Conservation (phyloP, 257 asterid species). For the Ocimum tenuiflorum region DNA sequence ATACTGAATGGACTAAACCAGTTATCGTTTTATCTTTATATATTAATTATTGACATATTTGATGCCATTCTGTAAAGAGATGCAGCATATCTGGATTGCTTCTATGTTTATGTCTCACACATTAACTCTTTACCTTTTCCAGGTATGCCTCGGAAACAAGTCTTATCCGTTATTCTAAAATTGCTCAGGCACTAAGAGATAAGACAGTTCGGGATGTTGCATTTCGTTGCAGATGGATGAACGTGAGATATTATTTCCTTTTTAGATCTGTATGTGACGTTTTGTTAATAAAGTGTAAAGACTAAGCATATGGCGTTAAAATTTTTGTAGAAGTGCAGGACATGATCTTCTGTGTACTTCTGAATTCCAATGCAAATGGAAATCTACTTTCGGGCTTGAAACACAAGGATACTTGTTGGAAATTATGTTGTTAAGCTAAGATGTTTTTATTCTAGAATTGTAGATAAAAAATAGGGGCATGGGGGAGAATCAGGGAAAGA, state of each 20-base stretch:
- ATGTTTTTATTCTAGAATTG: neutral
- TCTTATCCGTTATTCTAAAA: constrained; percentile 61
- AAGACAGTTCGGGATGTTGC: constrained; percentile 97
- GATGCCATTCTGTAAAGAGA: neutral
- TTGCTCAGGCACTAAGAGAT: constrained; percentile 60
- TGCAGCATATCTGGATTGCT: neutral
- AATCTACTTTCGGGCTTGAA: constrained; percentile 4
- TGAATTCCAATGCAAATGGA: neutral
- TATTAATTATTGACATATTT: neutral
- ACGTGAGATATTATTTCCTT: constrained; percentile 39
- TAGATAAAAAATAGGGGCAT: neutral
- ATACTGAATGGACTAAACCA: too few species aligned
- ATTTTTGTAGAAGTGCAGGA: neutral
- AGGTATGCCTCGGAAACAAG: constrained; percentile 58
- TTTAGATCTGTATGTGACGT: neutral
- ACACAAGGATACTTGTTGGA: neutral
- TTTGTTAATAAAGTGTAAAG: constrained; percentile 11
- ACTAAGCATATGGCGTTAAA: neutral
- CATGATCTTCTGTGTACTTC: neutral
- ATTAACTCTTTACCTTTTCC: constrained; percentile 27
- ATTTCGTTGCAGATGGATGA: constrained; percentile 92
- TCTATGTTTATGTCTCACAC: neutral
- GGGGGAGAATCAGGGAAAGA: neutral
- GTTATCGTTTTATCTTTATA: too few species aligned
- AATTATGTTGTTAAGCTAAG: neutral